These are phyloP conservation scores for Pseudonectria buxi DNA, from an alignment of 2,329 filamentous ascomycete genomes.

Conservation along the genomic window DNA sequence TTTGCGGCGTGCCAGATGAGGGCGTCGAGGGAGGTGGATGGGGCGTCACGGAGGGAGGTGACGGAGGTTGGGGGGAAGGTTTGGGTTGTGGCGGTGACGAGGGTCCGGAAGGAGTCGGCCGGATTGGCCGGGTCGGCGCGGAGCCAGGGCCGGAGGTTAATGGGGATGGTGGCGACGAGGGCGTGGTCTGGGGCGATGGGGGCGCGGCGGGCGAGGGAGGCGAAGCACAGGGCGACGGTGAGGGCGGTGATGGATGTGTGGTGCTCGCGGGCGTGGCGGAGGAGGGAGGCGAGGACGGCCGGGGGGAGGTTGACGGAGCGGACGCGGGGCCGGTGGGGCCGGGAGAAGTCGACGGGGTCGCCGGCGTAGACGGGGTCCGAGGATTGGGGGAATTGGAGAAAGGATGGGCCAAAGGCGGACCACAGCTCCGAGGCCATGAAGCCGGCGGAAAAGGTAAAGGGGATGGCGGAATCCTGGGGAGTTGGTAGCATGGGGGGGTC, in stretches of 20 bases:
- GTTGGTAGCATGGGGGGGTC: constrained; percentile 27
- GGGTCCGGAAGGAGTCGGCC: constrained; percentile 30
- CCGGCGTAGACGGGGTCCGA: constrained; percentile 31
- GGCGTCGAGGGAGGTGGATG: constrained; percentile 13
- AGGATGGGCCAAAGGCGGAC: constrained; percentile 32
- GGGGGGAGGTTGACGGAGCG: constrained; percentile 30
- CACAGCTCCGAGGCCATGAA: constrained; percentile 38
- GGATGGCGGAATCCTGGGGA: constrained; percentile 35
- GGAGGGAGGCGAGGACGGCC: constrained; percentile 22
- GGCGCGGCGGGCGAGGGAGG: constrained; percentile 33
- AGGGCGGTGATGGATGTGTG: constrained; percentile 42
- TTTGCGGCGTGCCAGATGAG: constrained; percentile 38
- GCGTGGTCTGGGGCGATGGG: constrained; percentile 24
- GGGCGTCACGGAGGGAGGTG: no score
- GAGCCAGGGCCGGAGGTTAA: constrained; percentile 37
- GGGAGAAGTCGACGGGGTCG: constrained; percentile 26
- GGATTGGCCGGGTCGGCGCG: constrained; percentile 18
- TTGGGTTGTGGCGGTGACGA: constrained; percentile 32
- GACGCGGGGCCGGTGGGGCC: constrained; percentile 30
- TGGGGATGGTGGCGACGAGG: constrained; percentile 36
- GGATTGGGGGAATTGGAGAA: constrained; percentile 25
- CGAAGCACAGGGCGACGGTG: constrained; percentile 38
- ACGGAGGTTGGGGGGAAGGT: constrained; percentile 23
- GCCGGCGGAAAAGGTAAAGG: constrained; percentile 31
- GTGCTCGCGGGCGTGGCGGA: constrained; percentile 34